A percentile compares a stretch with the other conserved stretches of the same genome.
Conservation (phyloP, 2,329 filamentous ascomycete species). For the Byssochlamys sp. region DNA sequence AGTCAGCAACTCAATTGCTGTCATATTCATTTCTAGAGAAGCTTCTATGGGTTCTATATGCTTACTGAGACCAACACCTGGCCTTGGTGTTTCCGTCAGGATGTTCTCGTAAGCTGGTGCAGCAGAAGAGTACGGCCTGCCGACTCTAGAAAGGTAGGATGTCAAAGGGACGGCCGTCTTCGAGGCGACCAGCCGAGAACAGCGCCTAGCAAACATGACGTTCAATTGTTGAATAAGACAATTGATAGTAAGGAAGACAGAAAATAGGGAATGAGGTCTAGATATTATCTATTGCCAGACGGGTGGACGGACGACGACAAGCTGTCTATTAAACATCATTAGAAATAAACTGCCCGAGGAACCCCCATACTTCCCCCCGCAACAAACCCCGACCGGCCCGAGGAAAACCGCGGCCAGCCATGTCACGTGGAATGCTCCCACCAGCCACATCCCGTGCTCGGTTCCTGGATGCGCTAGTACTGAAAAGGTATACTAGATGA, state of each 20-base stretch:
- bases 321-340: background rate
- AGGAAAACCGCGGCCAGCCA: conserved; percentile 7
- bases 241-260: background rate
- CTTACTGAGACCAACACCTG: conserved; percentile 82
- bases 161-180: conserved; percentile 35
- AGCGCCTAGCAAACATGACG: conserved; percentile 38
- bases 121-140: conserved; percentile 33
- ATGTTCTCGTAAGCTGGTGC: conserved; percentile 64
- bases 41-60: background rate
- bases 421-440: background rate
- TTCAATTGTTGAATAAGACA: background rate
- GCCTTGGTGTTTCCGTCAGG: conserved; percentile 68
- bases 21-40: background rate
- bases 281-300: background rate
- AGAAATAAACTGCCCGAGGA: background rate
- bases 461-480: background rate
- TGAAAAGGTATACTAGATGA: background rate
- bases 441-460: background rate
- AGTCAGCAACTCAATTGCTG: background rate
- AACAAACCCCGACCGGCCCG: background rate
- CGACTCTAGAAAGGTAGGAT: conserved; percentile 24
- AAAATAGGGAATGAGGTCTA: background rate
- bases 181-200: conserved; percentile 52
- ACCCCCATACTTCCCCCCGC: background rate
- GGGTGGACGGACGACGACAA: background rate